Evolutionary conservation across 1,284 basidiomycete species (phyloP), one percentile per base, ranked within the genome.

Genomic region (Ceratobasidium sp.): DNA sequence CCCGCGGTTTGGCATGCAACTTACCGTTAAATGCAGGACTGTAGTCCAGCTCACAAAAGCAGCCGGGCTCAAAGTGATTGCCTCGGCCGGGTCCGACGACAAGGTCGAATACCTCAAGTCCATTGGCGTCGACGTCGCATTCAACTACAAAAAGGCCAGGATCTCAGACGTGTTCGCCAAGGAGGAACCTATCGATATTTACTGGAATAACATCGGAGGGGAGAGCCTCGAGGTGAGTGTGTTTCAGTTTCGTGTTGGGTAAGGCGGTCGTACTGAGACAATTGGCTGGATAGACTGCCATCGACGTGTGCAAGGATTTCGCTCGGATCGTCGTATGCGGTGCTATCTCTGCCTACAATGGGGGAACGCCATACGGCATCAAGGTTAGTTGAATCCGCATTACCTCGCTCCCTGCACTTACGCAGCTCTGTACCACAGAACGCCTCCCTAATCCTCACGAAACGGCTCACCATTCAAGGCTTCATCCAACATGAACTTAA

Each of bases 81-180:
- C 87, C 0, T 90, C 92, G 0, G 90, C 91, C 0, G 91, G 92
- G 0, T 88, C 89, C 0, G 85, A 88, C 9, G 88, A 90, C 68
- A 94, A 95, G 81, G 88, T 90, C 66, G 81, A 84, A 13, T 90
- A 88, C 80, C 84, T 92, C 77, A 87, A 87, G 77, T 81, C 80
- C 58, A 81, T 92, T 56, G 91, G 91, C 0, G 88, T 88, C 6
- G 91, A 94, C 79, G 86, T 88, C 14, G 88, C 86, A 0, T 88
- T 93, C 83, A 92, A 93, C 82, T 93, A 94, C 84, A 93, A 93
- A 82, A 86, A 83, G 0, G 81, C 81, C 19, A 81, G 82, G 58
- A 87, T 86, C 11, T 82, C 81, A 48, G 83, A 87, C 31, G 85
- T 89, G 2, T 84, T 92, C 75, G 82, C 83, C 77, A 85, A 86